Base-by-base conservation (phyloP, 2,329 filamentous ascomycete species). In the Verticillium tricorpus region DNA sequence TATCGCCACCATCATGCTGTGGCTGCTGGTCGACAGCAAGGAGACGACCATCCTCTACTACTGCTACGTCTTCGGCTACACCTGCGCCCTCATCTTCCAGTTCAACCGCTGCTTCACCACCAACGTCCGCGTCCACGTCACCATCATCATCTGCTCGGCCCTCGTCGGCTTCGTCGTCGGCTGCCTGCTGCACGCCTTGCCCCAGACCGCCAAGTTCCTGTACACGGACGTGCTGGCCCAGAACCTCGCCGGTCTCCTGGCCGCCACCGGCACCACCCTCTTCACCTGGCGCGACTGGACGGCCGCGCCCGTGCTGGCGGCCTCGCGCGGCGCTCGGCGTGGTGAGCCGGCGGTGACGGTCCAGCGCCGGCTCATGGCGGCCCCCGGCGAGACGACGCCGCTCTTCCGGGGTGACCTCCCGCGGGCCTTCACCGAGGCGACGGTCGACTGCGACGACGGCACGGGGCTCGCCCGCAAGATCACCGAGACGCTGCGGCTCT, bases 61-160 rank as follows among this genome's bases (percentile, higher is more conserved):
- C 57, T 65, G 68, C 25, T 77, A 77, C 62, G 64, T 70, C 39
- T 63, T 73, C 17, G 74, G 73, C 0, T 77, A 77, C 65, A 71
- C 72, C 1, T 68, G 70, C 12, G 73, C 76, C 58, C 70, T 77
- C 57, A 35, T 76, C 22, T 76, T 77, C 64, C 74, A 77, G 69
- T 76, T 76, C 69, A 77, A 77, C 64, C 71, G 75, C 7, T 75
- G 75, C 62, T 77, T 77, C 66, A 76, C 75, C 15, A 75, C 69
- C 2, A 72, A 74, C 60, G 68, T 74, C 40, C 65, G 64, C 52
- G 67, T 68, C 5, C 74, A 77, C 58, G 69, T 75, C 56, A 67
- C 66, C 25, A 71, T 71, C 8, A 72, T 77, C 57, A 69, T 76
- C n/a, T 64, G 64, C 17, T 70, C 72, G 1, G 72, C 72, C 1